Base-by-base conservation (phyloP, 371 early-diverging fungal species). In the Mortierella sp. region DNA sequence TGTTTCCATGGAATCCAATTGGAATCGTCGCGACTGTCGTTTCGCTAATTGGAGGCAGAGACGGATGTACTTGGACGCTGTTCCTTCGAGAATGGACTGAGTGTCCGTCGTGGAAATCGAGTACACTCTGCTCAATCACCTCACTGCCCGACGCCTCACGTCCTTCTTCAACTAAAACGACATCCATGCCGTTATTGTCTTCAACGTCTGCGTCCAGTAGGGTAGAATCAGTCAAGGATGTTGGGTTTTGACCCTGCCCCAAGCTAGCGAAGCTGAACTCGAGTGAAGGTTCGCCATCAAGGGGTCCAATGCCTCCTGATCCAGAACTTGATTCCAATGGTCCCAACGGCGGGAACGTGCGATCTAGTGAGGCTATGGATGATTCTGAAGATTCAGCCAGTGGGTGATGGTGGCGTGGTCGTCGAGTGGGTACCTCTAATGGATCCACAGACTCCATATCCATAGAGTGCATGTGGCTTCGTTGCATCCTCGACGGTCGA, bases 51-150 rank as follows among this genome's bases (percentile, higher is more conserved):
- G 48, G 21, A n/a, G 55, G 57, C 2, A 64, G n/a, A 7, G 61
- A 40, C 12, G 49, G 3, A 37, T 50, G 25, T 7, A 69, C 50
- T 28, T 67, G 68, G 29, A 68, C 52, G 49, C 76, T 74, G 47
- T 53, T 54, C 55, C 76, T 46, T n/a, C 68, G 44, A 2, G 76
- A 74, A 46, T 68, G 76, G n/a, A 67, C 57, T 17, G 74, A 63
- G 31, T 59, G 60, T 19, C 60, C 76, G 7, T 74, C 76, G 19
- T 54, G 54, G 41, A 74, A 74, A 25, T 74, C 76, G 0, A 49
- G 64, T 0, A 57, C 64, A 39, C 76, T 68, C 16, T 60, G 68
- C 22, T 74, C 76, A 68, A 74, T 74, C 49, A 74, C 68, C n/a
- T 74, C 76, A 44, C 61, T 57, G 2, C 41, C 50, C 1, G 64